phyloP scores from a whole-genome alignment of 1,284 basidiomycete species.

The Bjerkandera adusta region DNA sequence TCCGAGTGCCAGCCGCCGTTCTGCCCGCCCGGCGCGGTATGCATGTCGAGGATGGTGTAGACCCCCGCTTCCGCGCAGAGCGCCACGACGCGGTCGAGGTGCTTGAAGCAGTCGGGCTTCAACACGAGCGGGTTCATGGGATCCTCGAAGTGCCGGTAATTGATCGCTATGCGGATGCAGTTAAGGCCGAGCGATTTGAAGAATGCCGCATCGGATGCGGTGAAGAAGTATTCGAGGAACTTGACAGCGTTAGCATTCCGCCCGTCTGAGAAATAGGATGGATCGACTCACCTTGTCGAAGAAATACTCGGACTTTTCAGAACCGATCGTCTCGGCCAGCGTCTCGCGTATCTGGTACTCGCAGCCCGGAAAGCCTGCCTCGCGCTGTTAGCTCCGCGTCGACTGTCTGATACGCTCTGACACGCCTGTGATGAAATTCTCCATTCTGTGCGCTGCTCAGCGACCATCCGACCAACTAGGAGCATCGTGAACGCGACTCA shows the following conservation, averaged over 20 bases:
- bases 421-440: constrained; percentile 58
- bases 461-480: background rate
- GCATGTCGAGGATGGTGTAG: constrained; percentile 64
- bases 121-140: constrained; percentile 65
- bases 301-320: constrained; percentile 71
- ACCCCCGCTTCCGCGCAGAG: constrained; percentile 56
- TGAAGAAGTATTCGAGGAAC: constrained; percentile 80
- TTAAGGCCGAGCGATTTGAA: constrained; percentile 72
- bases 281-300: constrained; percentile 66
- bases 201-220: constrained; percentile 65
- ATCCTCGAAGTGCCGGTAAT: constrained; percentile 70
- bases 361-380: constrained; percentile 53
- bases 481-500: constrained; percentile 30
- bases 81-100: constrained; percentile 59
- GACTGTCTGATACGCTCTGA: constrained; percentile 1
- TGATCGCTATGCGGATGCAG: constrained; percentile 68
- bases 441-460: constrained; percentile 41
- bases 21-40: constrained; percentile 62
- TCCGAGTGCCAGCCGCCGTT: constrained; percentile 60
- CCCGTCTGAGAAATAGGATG: background rate
- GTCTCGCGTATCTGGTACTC: constrained; percentile 68
- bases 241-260: constrained; percentile 22
- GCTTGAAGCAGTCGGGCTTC: constrained; percentile 61
- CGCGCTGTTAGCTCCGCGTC: no score
- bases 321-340: constrained; percentile 63